phyloP scores from a whole-genome alignment of 768 basidiomycete genomes.

The Lactifluus pinguis region DNA sequence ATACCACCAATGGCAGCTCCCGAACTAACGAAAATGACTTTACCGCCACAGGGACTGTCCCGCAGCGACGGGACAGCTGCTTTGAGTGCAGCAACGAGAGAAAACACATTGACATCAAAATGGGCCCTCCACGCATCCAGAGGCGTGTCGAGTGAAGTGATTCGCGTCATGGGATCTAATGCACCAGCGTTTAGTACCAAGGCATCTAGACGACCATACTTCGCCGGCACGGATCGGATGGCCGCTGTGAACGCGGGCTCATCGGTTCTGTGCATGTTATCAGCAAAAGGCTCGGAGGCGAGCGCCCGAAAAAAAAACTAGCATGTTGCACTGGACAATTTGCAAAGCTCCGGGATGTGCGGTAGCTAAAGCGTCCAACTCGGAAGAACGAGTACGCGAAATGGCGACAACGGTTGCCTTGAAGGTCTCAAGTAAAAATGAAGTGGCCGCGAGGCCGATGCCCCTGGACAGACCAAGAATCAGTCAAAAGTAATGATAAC shows the following conservation, averaged over 20 bases:
- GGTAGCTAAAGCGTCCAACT: slow-evolving; percentile 43
- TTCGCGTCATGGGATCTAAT: slow-evolving; percentile 57
- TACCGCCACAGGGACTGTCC: slow-evolving; percentile 45
- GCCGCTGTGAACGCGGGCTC: slow-evolving; percentile 46
- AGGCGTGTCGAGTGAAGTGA: slow-evolving; percentile 40
- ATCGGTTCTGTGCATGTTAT: slow-evolving; percentile 41
- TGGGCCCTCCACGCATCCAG: slow-evolving; percentile 56
- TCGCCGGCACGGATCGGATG: slow-evolving; percentile 42
- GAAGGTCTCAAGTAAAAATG: slow-evolving; percentile 53
- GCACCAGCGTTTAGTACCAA: slow-evolving; percentile 81
- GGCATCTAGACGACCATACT: slow-evolving; percentile 60
- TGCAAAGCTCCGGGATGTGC: slow-evolving; percentile 36
- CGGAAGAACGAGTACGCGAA: slow-evolving; percentile 60
- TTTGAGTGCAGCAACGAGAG: slow-evolving; percentile 62
- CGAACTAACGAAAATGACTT: slow-evolving; percentile 76
- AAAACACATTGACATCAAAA: slow-evolving; percentile 87
- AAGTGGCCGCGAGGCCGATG: slow-evolving; percentile 74
- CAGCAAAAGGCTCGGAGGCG: slow-evolving; percentile 2
- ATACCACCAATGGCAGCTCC: slow-evolving; percentile 66
- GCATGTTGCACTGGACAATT: slow-evolving; percentile 68
- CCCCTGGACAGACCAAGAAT: slow-evolving; percentile 33
- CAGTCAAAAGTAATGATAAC: neutral
- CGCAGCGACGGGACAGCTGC: slow-evolving; percentile 62
- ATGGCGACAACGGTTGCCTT: slow-evolving; percentile 65
- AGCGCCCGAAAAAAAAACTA: slow-evolving; percentile 29